Base-by-base conservation (phyloP, 1,284 basidiomycete genomes). In the Papiliotrema laurentii region DNA sequence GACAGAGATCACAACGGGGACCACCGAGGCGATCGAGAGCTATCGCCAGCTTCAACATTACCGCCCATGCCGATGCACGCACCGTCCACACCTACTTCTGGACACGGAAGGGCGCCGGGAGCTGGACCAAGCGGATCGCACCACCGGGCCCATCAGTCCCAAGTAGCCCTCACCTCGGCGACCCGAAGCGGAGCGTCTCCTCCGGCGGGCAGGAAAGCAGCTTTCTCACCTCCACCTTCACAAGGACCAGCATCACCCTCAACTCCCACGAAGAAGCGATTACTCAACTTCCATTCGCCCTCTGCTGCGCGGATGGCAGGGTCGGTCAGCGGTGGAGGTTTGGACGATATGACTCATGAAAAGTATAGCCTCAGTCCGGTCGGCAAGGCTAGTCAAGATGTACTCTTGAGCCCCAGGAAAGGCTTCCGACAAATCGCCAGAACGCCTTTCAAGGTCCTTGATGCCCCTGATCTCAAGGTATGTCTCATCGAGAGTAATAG, bases 401-500 rank as follows among this genome's bases (percentile, higher is more conserved):
- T 97, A n/a, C 81, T 98, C 38, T 82, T 92, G 54, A 87, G 84
- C 47, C 91, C 93, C 0, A 80, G 87, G 27, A 84, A 89, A 49
- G 80, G 85, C 45, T 80, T 89, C 2, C 81, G 94, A 28, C 84
- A 80, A 53, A 85, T 97, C 1, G 89, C 87, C 75, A 93, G 94
- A 69, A 96, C 94, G 0, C 96, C 96, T 0, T 98, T 94, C 77
- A 86, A 97, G 58, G 94, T 98, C 0, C 81, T 98, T 21, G 94
- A 98, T 68, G 96, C 96, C 1, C 96, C 94, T 0, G 93, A 97
- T 55, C 82, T 98, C 5, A 87, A 88, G 4, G 71, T 72, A 50
- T 65, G 68, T 63, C 10, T 21, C 11, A 14, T 22, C 11, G 21
- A 37, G 11, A 11, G 2, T 27, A 14, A 44, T 6, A n/a, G 21